Percentiles rank a stretch among this genome's conserved stretches.
phyloP scores from a whole-genome alignment of 441 rosid species.

The Pelargonium myrrhifolium region DNA sequence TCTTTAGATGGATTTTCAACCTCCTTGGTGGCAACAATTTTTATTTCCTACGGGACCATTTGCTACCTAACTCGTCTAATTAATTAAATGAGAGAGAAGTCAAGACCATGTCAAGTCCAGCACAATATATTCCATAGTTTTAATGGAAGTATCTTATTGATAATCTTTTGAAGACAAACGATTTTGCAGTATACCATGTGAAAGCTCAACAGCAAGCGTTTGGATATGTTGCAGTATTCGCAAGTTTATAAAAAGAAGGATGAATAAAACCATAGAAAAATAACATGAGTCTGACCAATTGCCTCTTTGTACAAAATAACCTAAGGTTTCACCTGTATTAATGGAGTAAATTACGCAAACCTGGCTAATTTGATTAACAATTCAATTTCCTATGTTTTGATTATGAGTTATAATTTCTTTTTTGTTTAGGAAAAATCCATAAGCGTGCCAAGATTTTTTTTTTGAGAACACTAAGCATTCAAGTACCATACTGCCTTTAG shows the following conservation, averaged over 20 bases:
- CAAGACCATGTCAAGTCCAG: not conserved
- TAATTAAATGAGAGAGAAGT: not conserved
- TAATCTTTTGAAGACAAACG: not conserved
- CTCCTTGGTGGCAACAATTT: not conserved
- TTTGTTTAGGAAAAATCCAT: not conserved
- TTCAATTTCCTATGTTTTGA: not conserved
- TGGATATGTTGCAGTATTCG: not conserved
- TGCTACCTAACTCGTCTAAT: not conserved
- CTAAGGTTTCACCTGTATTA: not conserved
- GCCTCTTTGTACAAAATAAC: not conserved
- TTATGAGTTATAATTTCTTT: not conserved
- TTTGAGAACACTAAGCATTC: not conserved
- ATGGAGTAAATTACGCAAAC: not conserved
- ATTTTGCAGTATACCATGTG: not conserved
- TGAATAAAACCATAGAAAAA: not conserved
- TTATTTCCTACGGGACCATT: not conserved
- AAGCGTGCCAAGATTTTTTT: not conserved
- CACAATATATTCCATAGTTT: not conserved
- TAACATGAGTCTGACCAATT: not conserved
- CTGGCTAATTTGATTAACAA: not conserved
- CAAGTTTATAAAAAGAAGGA: not conserved
- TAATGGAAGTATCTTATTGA: not conserved
- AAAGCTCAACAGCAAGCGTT: not conserved
- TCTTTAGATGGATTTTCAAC: not conserved
- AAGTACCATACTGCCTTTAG: not conserved